Percentiles rank a stretch among this genome's conserved stretches.
These are phyloP conservation scores for Lodderomyces jiufengensis DNA, from an alignment of 1,139 yeast genomes.

Conservation along the genomic window DNA sequence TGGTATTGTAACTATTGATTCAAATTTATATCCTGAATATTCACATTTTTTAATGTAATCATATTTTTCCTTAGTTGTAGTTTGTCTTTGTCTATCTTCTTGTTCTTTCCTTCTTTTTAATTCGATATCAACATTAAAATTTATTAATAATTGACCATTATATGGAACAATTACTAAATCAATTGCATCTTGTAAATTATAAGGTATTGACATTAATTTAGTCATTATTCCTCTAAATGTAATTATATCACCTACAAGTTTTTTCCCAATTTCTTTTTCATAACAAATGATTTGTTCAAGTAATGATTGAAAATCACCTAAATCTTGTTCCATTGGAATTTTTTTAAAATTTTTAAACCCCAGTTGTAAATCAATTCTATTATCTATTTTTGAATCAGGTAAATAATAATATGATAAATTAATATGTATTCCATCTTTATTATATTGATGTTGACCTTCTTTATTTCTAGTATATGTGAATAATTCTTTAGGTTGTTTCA, in stretches of 20 bases:
- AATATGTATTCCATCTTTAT: conserved; percentile 45
- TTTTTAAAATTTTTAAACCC: conserved; percentile 61
- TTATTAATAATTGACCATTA: conserved; percentile 86
- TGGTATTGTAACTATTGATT: conserved; percentile 68
- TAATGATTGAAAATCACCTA: conserved; percentile 57
- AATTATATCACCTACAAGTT: conserved; percentile 51
- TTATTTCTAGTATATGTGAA: conserved; percentile 55
- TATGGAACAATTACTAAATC: conserved; percentile 58
- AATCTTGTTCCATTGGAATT: conserved; percentile 50
- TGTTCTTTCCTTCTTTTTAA: conserved; percentile 26
- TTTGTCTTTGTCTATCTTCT: conserved; percentile 18
- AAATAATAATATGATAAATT: conserved; percentile 65
- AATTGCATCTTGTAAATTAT: conserved; percentile 51
- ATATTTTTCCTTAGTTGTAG: conserved; percentile 33
- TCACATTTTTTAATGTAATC: conserved; percentile 42
- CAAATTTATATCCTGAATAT: conserved; percentile 83
- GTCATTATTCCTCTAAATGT: conserved; percentile 86
- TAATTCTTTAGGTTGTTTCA: conserved; percentile 74
- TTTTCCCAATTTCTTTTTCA: conserved; percentile 45
- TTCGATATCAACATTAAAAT: conserved; percentile 49
- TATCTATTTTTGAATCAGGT: conserved; percentile 61
- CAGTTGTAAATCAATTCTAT: conserved; percentile 51
- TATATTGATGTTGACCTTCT: conserved; percentile 41
- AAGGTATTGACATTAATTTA: conserved; percentile 60
- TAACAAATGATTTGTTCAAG: conserved; percentile 50